Percentiles rank a stretch among this genome's conserved stretches.
Evolutionary conservation across 139 green algal genomes (phyloP).

Genomic region (Chlorella vulgaris): DNA sequence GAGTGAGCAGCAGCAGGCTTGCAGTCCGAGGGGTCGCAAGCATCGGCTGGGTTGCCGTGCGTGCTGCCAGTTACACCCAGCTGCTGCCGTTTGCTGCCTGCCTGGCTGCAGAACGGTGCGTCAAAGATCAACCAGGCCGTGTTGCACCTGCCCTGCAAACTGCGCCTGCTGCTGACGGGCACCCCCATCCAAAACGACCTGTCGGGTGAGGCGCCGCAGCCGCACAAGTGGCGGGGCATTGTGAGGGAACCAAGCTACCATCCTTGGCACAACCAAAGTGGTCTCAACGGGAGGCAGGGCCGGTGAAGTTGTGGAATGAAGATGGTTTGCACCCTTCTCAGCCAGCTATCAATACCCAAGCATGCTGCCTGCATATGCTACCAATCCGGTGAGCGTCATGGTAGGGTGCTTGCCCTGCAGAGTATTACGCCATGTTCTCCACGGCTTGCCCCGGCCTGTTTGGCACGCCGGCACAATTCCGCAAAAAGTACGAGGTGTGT

Average conservation of each 20-base stretch:
- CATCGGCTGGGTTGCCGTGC: too few species aligned
- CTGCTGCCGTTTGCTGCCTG: background rate
- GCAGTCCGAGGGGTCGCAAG: too few species aligned
- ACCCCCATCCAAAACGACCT: slow-evolving; percentile 96
- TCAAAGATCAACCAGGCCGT: slow-evolving; percentile 78
- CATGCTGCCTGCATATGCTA: too few species aligned
- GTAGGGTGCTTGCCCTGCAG: background rate
- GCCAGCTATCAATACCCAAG: too few species aligned
- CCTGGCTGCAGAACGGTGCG: slow-evolving; percentile 13
- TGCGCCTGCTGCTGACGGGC: slow-evolving; percentile 93
- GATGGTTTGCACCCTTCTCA: too few species aligned
- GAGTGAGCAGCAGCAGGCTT: background rate
- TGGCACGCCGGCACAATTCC: slow-evolving; percentile 77
- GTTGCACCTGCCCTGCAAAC: slow-evolving; percentile 75
- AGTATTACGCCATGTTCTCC: slow-evolving; percentile 81
- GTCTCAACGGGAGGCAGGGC: too few species aligned
- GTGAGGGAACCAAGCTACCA: background rate
- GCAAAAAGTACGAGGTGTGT: slow-evolving; percentile 59
- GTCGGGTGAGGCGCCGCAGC: background rate
- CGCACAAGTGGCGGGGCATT: background rate
- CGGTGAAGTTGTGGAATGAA: too few species aligned
- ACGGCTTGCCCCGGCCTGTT: slow-evolving; percentile 95
- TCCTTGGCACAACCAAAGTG: too few species aligned
- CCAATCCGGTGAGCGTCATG: too few species aligned
- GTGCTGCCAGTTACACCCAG: background rate